phyloP scores from a whole-genome alignment of 2,329 filamentous ascomycete genomes.

The Ophiognomonia clavigignenti-juglandacearum region DNA sequence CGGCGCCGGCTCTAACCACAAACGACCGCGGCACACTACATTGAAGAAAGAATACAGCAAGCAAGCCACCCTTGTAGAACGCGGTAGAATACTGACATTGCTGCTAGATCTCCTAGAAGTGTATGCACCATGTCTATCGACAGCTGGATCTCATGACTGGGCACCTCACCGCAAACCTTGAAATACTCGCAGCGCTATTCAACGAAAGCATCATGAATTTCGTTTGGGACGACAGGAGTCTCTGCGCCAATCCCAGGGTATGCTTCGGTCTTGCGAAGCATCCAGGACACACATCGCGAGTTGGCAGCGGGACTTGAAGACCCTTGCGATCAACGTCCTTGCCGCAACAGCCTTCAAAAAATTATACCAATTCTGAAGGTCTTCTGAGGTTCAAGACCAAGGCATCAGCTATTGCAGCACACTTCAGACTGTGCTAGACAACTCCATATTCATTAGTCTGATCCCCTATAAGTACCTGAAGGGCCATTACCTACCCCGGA shows the following conservation, averaged over 20 bases:
- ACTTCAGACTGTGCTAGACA: slow-evolving; percentile 23
- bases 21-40: too few species aligned
- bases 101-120: slow-evolving; percentile 24
- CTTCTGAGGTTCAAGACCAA: slow-evolving; percentile 9
- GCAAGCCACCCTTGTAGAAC: too few species aligned
- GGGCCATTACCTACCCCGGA: slow-evolving; percentile 15
- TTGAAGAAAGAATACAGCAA: too few species aligned
- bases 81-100: too few species aligned
- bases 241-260: slow-evolving; percentile 20
- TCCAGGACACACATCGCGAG: slow-evolving; percentile 19
- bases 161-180: slow-evolving; percentile 25
- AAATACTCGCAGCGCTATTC: slow-evolving; percentile 22
- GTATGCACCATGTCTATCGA: slow-evolving; percentile 26
- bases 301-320: slow-evolving; percentile 20
- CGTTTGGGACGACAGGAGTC: slow-evolving; percentile 27
- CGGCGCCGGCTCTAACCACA: too few species aligned
- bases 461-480: slow-evolving; percentile 13
- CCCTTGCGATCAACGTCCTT: slow-evolving; percentile 25
- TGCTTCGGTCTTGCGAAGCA: slow-evolving; percentile 11
- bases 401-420: slow-evolving; percentile 21
- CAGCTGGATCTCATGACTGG: slow-evolving; percentile 24
- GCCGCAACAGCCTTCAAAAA: slow-evolving; percentile 21
- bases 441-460: slow-evolving; percentile 23
- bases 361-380: slow-evolving; percentile 21
- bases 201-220: slow-evolving; percentile 24